Percentiles rank a stretch among this genome's conserved stretches.
phyloP scores from a whole-genome alignment of 2,329 filamentous ascomycete species.

The Trichoderma asperellum region DNA sequence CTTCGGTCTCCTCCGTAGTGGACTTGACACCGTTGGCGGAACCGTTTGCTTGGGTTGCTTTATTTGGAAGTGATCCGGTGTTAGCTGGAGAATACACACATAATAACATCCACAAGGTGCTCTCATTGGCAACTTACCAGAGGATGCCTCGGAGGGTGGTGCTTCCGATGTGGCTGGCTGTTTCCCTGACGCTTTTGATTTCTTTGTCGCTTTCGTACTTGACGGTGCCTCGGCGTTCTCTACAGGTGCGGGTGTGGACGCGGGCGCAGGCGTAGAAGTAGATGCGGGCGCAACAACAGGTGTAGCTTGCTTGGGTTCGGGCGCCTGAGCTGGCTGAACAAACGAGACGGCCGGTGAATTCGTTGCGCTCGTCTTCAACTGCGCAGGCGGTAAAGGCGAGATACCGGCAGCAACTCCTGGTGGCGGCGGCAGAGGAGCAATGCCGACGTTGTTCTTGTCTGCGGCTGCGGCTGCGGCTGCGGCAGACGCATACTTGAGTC shows the following conservation, averaged over 20 bases:
- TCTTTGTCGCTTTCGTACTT: conserved; percentile 43
- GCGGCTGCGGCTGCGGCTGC: conserved; percentile 90
- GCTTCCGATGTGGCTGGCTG: conserved; percentile 47
- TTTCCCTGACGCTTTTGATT: conserved; percentile 52
- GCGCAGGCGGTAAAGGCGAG: conserved; percentile 55
- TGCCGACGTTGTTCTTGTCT: conserved; percentile 86
- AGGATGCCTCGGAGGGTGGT: conserved; percentile 45
- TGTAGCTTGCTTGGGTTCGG: conserved; percentile 42
- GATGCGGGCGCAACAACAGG: conserved; percentile 36
- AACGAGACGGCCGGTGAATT: conserved; percentile 58
- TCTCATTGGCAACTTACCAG: conserved; percentile 44
- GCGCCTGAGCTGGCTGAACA: conserved; percentile 42
- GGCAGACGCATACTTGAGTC: conserved; percentile 94
- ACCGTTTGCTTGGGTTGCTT: conserved; percentile 55
- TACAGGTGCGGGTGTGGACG: conserved; percentile 35
- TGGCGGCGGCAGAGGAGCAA: conserved; percentile 89
- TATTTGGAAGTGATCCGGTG: neutral
- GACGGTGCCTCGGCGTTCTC: conserved; percentile 36
- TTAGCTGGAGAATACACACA: conserved; percentile 6
- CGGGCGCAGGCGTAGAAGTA: conserved; percentile 32
- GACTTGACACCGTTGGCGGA: conserved; percentile 56
- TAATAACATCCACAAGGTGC: neutral
- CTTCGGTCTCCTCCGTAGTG: conserved; percentile 51
- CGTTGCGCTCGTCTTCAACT: conserved; percentile 58
- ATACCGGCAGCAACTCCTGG: conserved; percentile 62